Evolutionary conservation across 1,284 basidiomycete genomes (phyloP).

Genomic region (Ceratobasidium sp.): DNA sequence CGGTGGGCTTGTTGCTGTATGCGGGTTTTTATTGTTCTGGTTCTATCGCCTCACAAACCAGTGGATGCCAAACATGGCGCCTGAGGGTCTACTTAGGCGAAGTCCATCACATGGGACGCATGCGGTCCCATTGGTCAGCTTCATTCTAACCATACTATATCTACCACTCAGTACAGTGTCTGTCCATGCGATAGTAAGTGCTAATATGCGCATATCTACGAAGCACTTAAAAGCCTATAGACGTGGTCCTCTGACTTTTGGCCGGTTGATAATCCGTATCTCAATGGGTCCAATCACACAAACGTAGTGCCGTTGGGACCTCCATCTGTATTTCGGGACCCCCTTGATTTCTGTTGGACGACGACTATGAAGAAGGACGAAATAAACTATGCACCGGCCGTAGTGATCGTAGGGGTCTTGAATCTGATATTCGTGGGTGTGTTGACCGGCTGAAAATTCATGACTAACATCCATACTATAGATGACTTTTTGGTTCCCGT

Average conservation of each 20-base stretch:
- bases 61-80: slow-evolving; percentile 62
- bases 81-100: slow-evolving; percentile 70
- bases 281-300: slow-evolving; percentile 63
- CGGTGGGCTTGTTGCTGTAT: slow-evolving; percentile 67
- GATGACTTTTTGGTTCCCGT: slow-evolving; percentile 81
- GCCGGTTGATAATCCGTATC: slow-evolving; percentile 78
- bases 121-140: slow-evolving; percentile 73
- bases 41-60: slow-evolving; percentile 68
- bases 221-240: slow-evolving; percentile 13
- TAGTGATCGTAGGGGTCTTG: slow-evolving; percentile 71
- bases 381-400: slow-evolving; percentile 77
- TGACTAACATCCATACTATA: slow-evolving; percentile 53
- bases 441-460: slow-evolving; percentile 12
- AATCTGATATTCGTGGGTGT: slow-evolving; percentile 68
- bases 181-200: slow-evolving; percentile 69
- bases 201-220: background rate
- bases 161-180: slow-evolving; percentile 79
- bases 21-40: slow-evolving; percentile 68
- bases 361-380: slow-evolving; percentile 79
- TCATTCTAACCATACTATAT: slow-evolving; percentile 74
- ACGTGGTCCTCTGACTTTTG: slow-evolving; percentile 81
- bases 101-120: slow-evolving; percentile 60
- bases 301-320: slow-evolving; percentile 67
- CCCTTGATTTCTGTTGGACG: slow-evolving; percentile 84
- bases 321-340: slow-evolving; percentile 69